Evolutionary conservation across 371 early-diverging fungal species (phyloP).

Genomic region (Mortierella sp.): DNA sequence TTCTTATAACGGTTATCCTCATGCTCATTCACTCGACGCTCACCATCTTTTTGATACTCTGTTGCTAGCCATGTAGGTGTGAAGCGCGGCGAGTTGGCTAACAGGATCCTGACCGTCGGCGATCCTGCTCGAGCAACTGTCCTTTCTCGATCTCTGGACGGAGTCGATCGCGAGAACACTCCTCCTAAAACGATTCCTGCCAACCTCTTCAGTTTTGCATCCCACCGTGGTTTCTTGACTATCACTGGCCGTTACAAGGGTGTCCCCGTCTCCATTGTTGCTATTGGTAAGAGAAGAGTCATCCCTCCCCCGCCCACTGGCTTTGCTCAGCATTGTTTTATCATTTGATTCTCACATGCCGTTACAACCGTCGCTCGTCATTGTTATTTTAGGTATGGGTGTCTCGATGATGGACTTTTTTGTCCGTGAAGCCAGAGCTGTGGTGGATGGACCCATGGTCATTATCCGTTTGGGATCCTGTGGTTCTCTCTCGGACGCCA

Average conservation of each 20-base stretch:
- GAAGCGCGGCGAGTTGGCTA: slow-evolving; percentile 86
- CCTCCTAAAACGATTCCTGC: slow-evolving; percentile 62
- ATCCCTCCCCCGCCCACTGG: too few relatives aligned
- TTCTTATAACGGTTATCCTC: not conserved
- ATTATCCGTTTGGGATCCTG: slow-evolving; percentile 94
- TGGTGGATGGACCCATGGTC: slow-evolving; percentile 83
- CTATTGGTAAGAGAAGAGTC: slow-evolving; percentile 76
- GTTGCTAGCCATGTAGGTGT: slow-evolving; percentile 76
- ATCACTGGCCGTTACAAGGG: slow-evolving; percentile 89
- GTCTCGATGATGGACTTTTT: slow-evolving; percentile 94
- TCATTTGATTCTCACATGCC: not conserved
- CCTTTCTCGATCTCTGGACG: slow-evolving; percentile 73
- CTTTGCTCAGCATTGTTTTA: too few relatives aligned
- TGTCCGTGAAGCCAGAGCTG: slow-evolving; percentile 89
- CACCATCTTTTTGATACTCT: not conserved
- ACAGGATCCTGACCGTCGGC: slow-evolving; percentile 93
- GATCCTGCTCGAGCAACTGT: slow-evolving; percentile 83
- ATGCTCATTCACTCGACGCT: too few relatives aligned
- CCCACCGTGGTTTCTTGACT: slow-evolving; percentile 90
- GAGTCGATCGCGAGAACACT: slow-evolving; percentile 58
- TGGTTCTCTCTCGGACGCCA: slow-evolving; percentile 75
- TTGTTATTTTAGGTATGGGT: slow-evolving; percentile 67
- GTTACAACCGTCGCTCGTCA: not conserved
- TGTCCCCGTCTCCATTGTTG: slow-evolving; percentile 85
- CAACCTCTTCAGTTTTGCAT: slow-evolving; percentile 57